These are phyloP conservation scores for Epichloe uncinata DNA, from an alignment of 2,329 filamentous ascomycete species.

Conservation along the genomic window DNA sequence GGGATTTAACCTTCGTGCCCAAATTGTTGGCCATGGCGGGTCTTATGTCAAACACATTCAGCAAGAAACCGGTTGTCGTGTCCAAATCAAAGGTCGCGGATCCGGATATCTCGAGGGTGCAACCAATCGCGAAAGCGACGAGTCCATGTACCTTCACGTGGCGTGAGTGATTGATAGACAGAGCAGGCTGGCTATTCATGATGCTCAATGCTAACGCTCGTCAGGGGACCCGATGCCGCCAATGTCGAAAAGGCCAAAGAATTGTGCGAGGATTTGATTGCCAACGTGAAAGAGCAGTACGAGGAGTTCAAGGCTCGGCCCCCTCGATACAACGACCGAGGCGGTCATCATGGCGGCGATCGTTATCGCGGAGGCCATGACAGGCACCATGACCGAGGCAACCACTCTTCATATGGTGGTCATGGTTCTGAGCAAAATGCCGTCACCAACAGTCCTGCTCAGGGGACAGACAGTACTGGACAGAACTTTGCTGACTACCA, in stretches of 20 bases:
- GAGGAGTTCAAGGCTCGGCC: slow-evolving; percentile 80
- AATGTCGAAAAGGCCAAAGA: slow-evolving; percentile 81
- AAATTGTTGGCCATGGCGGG: slow-evolving; percentile 88
- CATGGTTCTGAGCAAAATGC: slow-evolving; percentile 15
- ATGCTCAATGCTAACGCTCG: slow-evolving; percentile 1
- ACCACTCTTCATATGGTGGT: slow-evolving; percentile 16
- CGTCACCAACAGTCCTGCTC: slow-evolving; percentile 24
- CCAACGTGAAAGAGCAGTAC: slow-evolving; percentile 79
- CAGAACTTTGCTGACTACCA: slow-evolving; percentile 46
- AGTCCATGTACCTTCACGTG: slow-evolving; percentile 93
- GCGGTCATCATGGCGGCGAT: slow-evolving; percentile 17
- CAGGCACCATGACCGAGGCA: slow-evolving; percentile 16
- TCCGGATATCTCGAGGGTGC: slow-evolving; percentile 87
- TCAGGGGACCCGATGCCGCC: slow-evolving; percentile 69
- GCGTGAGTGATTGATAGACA: slow-evolving; percentile 45
- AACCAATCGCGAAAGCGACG: slow-evolving; percentile 83
- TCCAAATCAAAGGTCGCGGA: slow-evolving; percentile 94
- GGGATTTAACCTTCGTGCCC: slow-evolving; percentile 90
- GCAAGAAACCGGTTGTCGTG: slow-evolving; percentile 84
- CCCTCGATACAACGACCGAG: slow-evolving; percentile 46
- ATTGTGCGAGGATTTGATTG: slow-evolving; percentile 76
- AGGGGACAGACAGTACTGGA: slow-evolving; percentile 15
- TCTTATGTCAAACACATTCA: slow-evolving; percentile 98
- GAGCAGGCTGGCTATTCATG: too few relatives aligned
- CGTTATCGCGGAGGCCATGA: slow-evolving; percentile 20